Percentiles rank a stretch among this genome's conserved stretches.
Conservation (phyloP, 1,284 basidiomycete genomes). For the Cutaneotrichosporon mucoides region DNA sequence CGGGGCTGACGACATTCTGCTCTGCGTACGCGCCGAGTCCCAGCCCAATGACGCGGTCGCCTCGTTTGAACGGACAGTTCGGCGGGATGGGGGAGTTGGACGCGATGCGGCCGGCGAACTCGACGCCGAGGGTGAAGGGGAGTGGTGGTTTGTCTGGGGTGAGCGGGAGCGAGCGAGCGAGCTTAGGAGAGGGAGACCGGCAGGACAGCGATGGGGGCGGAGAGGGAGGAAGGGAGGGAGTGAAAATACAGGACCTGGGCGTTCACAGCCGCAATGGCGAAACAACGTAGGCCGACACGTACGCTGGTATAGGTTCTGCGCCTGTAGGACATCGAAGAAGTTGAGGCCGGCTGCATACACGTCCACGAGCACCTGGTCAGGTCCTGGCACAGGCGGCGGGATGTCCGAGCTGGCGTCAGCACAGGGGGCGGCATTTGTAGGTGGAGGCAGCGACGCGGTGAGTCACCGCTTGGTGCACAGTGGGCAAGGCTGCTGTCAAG, state of each 20-base stretch:
- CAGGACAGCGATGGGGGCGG: too few relatives aligned
- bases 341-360: conserved; percentile 56
- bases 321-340: conserved; percentile 33
- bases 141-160: conserved; percentile 60
- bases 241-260: too few relatives aligned
- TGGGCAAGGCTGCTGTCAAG: too few relatives aligned
- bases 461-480: too few relatives aligned
- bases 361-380: conserved; percentile 70
- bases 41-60: conserved; percentile 84
- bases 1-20: conserved; percentile 58
- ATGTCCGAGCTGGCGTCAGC: conserved; percentile 49
- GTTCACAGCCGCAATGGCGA: too few relatives aligned
- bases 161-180: too few relatives aligned
- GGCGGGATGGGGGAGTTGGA: conserved; percentile 70
- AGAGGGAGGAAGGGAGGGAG: too few relatives aligned
- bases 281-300: too few relatives aligned
- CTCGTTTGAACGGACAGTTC: conserved; percentile 73
- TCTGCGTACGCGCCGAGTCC: conserved; percentile 73
- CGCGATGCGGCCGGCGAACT: conserved; percentile 79
- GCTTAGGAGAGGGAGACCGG: too few relatives aligned
- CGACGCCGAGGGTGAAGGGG: conserved; percentile 76
- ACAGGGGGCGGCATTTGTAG: too few relatives aligned
- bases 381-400: conserved; percentile 57
- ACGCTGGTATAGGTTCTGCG: background rate
- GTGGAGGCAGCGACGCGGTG: too few relatives aligned